These are phyloP conservation scores for Seiridium unicorne DNA, from an alignment of 2,329 filamentous ascomycete genomes.

Conservation along the genomic window DNA sequence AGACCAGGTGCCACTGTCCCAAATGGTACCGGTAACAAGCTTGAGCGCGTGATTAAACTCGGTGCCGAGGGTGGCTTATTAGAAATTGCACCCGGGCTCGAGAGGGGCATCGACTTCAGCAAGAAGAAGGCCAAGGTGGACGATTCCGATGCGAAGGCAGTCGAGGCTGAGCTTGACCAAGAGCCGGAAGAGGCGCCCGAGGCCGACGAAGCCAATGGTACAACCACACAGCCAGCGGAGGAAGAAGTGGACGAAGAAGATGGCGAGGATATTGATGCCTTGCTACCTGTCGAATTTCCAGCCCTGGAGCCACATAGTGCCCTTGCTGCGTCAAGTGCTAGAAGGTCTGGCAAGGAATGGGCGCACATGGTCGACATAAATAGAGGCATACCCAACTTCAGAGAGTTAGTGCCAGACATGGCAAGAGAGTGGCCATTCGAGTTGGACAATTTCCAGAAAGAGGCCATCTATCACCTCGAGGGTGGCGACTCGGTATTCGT, in stretches of 20 bases:
- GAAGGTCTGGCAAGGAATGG: constrained; percentile 83
- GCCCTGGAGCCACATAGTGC: constrained; percentile 82
- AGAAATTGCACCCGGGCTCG: constrained; percentile 78
- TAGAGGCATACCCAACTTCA: constrained; percentile 89
- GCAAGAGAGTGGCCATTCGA: constrained; percentile 96
- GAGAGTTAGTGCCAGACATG: constrained; percentile 92
- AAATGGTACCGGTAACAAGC: constrained; percentile 49
- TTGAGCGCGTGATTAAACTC: constrained; percentile 87
- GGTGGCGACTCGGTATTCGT: constrained; percentile 97
- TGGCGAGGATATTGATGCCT: constrained; percentile 72
- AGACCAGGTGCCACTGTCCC: constrained; percentile 43
- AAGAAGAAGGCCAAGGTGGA: constrained; percentile 56
- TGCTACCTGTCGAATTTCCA: constrained; percentile 90
- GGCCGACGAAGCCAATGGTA: not conserved
- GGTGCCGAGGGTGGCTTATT: constrained; percentile 75
- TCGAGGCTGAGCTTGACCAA: constrained; percentile 47
- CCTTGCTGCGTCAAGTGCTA: constrained; percentile 68
- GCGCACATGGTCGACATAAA: constrained; percentile 98
- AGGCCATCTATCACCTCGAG: constrained; percentile 96
- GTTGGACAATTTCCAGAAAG: constrained; percentile 96
- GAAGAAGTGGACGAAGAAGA: constrained; percentile 39
- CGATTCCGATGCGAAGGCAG: constrained; percentile 62
- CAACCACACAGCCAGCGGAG: constrained; percentile 24
- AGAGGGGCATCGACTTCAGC: constrained; percentile 71
- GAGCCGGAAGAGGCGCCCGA: constrained; percentile 32